Evolutionary conservation across 148 eudicot genomes (phyloP), one percentile per base, ranked within the genome.

Genomic region (Rhododendron simsii): DNA sequence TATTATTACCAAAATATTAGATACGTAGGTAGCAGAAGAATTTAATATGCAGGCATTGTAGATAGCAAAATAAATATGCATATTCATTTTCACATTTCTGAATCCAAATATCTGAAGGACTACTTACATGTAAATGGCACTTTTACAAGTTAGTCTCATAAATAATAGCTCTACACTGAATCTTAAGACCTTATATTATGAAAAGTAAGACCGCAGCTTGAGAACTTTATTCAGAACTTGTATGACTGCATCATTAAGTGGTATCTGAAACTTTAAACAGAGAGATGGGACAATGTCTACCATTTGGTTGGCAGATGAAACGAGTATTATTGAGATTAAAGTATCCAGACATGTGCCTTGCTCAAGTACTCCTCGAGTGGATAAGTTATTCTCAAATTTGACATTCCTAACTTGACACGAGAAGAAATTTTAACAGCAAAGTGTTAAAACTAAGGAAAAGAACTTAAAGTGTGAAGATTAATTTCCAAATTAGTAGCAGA

Each of bases 261-360:
- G 20, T 14, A 28, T 5, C 6, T 6, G 16, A 30, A 71, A 71
- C 37, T 28, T 14, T 30, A 71, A 30, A 71, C 76, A 71, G 20
- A 71, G 20, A 71, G 76, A 30, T 71, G 76, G 39, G 76, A 30
- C 76, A 71, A 28, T 30, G 18, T 21, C n/a, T 41, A 97, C 99
- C 98, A 91, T 91, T 89, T 97, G 99, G 88, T 97, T 97, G 88
- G 94, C 90, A n/a, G 98, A 90, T 48, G 99, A 97, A 92, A 95
- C 98, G 90, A 94, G 87, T 96, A 97, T 92, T 82, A 97, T 87
- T 81, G 99, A 93, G 85, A 97, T 91, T 84, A 97, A 91, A 74
- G 98, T 96, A 91, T 96, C 99, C 86, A 97, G 91, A 89, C 98
- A 93, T 83, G 96, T 94, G 57, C 96, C 98, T 92, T 94, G 99